phyloP scores from a whole-genome alignment of 2,329 filamentous ascomycete genomes.

The Diaporthe capsici region DNA sequence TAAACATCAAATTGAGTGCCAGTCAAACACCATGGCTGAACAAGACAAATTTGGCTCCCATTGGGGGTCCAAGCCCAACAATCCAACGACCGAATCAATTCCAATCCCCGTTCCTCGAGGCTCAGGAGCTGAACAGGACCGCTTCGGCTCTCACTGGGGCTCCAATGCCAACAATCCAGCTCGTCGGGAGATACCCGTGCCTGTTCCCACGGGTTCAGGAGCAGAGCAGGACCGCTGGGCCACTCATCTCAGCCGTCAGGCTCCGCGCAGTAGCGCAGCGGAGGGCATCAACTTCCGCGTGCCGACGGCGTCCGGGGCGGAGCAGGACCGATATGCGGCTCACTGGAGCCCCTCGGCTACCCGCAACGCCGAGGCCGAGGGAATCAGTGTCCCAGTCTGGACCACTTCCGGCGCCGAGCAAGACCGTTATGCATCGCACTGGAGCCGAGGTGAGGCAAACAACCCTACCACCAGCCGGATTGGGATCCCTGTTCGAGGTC shows the following conservation, averaged over 20 bases:
- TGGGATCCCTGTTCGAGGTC: conserved; percentile 37
- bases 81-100: conserved; percentile 30
- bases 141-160: conserved; percentile 36
- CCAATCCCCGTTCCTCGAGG: conserved; percentile 33
- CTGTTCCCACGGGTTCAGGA: conserved; percentile 36
- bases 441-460: conserved; percentile 38
- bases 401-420: conserved; percentile 43
- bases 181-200: conserved; percentile 27
- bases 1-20: neutral
- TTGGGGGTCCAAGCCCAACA: conserved; percentile 37
- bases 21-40: conserved; percentile 44
- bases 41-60: conserved; percentile 43
- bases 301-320: conserved; percentile 34
- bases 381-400: conserved; percentile 42
- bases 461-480: conserved; percentile 36
- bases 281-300: conserved; percentile 34
- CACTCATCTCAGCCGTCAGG: conserved; percentile 43
- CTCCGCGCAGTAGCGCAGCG: conserved; percentile 33
- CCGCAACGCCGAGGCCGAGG: conserved; percentile 42
- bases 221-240: conserved; percentile 46
- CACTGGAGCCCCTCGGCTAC: conserved; percentile 37
- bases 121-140: conserved; percentile 43
- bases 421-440: conserved; percentile 43
- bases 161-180: conserved; percentile 29
- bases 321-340: conserved; percentile 39